phyloP scores from a whole-genome alignment of 2,329 filamentous ascomycete species.

The Colletotrichum plurivorum region DNA sequence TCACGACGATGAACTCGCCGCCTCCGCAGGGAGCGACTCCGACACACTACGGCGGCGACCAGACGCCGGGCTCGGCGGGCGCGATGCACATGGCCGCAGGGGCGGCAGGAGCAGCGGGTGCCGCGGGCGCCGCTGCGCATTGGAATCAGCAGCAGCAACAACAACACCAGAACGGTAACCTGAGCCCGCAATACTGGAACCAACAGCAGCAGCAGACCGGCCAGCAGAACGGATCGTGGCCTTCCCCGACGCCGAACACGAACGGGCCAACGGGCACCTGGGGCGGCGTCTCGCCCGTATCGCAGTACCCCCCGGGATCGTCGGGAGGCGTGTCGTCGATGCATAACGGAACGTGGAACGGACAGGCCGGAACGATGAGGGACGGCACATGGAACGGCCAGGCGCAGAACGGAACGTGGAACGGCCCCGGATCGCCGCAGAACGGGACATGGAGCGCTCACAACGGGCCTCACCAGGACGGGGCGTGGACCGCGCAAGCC shows the following conservation, averaged over 20 bases:
- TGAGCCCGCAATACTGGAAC: conserved; percentile 32
- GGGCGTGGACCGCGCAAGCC: conserved; percentile 26
- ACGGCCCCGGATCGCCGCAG: background rate
- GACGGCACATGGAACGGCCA: conserved; percentile 11
- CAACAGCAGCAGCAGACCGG: conserved; percentile 30
- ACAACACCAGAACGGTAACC: conserved; percentile 14
- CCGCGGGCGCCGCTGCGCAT: conserved; percentile 1
- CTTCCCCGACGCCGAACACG: conserved; percentile 18
- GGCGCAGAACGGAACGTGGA: conserved; percentile 8
- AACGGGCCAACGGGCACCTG: conserved; percentile 28
- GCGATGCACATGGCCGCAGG: conserved; percentile 16
- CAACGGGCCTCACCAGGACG: conserved; percentile 1
- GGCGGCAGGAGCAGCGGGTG: background rate
- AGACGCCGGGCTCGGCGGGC: background rate
- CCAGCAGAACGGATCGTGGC: conserved; percentile 26
- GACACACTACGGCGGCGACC: conserved; percentile 18
- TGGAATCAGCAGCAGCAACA: conserved; percentile 24
- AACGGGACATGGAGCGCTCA: conserved; percentile 12
- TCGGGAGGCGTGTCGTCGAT: conserved; percentile 10
- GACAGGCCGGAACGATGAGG: background rate
- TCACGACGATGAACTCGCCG: conserved; percentile 33
- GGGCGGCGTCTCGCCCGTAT: conserved; percentile 27
- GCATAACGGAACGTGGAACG: conserved; percentile 23
- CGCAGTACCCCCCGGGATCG: conserved; percentile 15
- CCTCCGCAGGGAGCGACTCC: conserved; percentile 17